These are phyloP conservation scores for Vaccinium macrocarpon DNA, from an alignment of 148 eudicot genomes.

Conservation along the genomic window DNA sequence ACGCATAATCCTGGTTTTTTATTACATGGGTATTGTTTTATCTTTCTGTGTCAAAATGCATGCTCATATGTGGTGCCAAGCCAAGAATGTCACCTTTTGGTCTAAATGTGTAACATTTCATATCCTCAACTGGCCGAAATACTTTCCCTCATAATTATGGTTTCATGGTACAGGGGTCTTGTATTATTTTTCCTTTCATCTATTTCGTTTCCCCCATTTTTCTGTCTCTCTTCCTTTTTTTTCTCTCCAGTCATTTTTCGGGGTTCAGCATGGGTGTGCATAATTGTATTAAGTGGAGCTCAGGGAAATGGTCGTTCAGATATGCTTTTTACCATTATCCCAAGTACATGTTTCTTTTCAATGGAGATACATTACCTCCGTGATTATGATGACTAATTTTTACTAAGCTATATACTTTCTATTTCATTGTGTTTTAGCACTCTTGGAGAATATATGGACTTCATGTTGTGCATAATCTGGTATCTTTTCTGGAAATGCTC, in stretches of 20 bases:
- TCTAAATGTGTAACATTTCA: background rate
- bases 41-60: background rate
- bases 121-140: background rate
- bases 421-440: constrained; percentile 4
- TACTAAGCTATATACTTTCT: background rate
- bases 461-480: constrained; percentile 3
- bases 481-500: constrained; percentile 10
- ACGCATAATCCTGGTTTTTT: background rate
- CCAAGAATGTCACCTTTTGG: background rate
- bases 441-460: constrained; percentile 2
- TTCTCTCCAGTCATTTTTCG: background rate
- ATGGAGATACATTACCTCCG: background rate
- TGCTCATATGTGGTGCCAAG: background rate
- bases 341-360: background rate
- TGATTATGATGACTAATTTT: constrained; percentile 11
- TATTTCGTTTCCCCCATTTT: background rate
- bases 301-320: background rate
- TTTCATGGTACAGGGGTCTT: background rate
- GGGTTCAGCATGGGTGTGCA: background rate
- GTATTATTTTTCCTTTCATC: background rate
- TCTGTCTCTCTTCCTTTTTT: background rate
- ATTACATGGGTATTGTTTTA: background rate
- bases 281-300: background rate
- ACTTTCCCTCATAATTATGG: background rate
- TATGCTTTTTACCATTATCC: background rate